phyloP scores from a whole-genome alignment of 208 protist genomes.

The Borovskyia barvae region DNA sequence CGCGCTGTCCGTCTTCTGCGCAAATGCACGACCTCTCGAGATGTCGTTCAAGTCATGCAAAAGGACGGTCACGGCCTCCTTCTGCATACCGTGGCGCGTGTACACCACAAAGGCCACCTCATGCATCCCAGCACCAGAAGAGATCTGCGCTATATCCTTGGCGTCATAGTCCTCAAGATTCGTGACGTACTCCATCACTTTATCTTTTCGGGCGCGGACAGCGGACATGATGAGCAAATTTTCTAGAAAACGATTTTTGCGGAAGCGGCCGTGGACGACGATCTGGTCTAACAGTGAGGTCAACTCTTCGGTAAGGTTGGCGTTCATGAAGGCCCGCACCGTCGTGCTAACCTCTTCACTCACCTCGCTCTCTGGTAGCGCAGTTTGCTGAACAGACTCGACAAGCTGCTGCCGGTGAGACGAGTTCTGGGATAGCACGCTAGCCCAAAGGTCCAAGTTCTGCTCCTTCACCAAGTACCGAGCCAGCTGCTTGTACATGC shows the following conservation, averaged over 20 bases:
- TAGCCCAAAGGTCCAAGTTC: conserved; percentile 97
- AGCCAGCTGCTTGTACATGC: conserved; percentile 97
- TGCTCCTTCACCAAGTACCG: conserved; percentile 98
- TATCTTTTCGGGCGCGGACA: conserved; percentile 94
- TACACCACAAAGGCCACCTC: conserved; percentile 99
- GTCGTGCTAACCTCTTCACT: conserved; percentile 98
- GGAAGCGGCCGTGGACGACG: conserved; percentile 98
- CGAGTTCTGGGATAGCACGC: conserved; percentile 94
- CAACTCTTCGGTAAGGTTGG: conserved; percentile 98
- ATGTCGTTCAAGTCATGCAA: conserved; percentile 95
- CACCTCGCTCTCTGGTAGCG: conserved; percentile 96
- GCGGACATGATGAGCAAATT: conserved; percentile 99
- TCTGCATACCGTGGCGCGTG: conserved; percentile 97
- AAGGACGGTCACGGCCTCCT: conserved; percentile 97
- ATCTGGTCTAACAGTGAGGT: conserved; percentile 99
- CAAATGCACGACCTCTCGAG: conserved; percentile 95
- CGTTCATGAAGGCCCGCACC: conserved; percentile 99
- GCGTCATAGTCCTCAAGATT: conserved; percentile 99
- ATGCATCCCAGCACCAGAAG: conserved; percentile 92
- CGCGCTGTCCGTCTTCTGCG: conserved; percentile 90
- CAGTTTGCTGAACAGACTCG: conserved; percentile 98
- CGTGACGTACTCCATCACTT: conserved; percentile 99
- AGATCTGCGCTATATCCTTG: conserved; percentile 97
- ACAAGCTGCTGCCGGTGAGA: conserved; percentile 90
- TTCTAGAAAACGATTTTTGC: conserved; percentile 98